phyloP scores from a whole-genome alignment of 176 grass and related monocot species.

The Eleusine indica region DNA sequence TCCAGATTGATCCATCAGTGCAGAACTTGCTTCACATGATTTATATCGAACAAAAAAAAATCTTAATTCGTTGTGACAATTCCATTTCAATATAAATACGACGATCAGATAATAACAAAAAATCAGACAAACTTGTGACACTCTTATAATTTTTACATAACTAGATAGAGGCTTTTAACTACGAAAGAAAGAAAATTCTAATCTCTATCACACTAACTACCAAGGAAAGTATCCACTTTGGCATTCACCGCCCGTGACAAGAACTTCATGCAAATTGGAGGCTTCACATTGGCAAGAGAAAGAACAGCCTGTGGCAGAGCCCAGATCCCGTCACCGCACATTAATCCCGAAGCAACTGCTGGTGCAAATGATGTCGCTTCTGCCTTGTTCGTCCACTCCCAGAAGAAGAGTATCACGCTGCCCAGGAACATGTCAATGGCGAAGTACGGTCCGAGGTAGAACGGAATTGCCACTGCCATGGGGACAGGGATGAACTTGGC shows the following conservation, averaged over 20 bases:
- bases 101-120: neutral
- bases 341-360: slow-evolving; percentile 57
- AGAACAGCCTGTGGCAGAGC: slow-evolving; percentile 56
- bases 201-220: slow-evolving; percentile 9
- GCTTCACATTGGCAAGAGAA: slow-evolving; percentile 53
- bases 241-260: slow-evolving; percentile 50
- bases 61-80: neutral
- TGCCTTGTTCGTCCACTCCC: slow-evolving; percentile 53
- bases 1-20: too few relatives aligned
- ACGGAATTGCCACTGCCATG: slow-evolving; percentile 66
- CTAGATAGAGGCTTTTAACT: neutral
- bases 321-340: slow-evolving; percentile 65
- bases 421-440: slow-evolving; percentile 68
- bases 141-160: slow-evolving; percentile 6
- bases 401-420: slow-evolving; percentile 45
- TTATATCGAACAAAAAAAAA: neutral
- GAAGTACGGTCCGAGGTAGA: slow-evolving; percentile 61
- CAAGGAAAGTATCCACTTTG: slow-evolving; percentile 57
- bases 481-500: slow-evolving; percentile 52
- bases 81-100: neutral
- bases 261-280: slow-evolving; percentile 78
- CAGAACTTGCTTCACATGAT: neutral
- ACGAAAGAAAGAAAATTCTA: neutral
- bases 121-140: neutral
- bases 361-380: slow-evolving; percentile 45